These are phyloP conservation scores for Yamadazyma membranifaciens DNA, from an alignment of 1,139 yeast genomes.

Conservation along the genomic window DNA sequence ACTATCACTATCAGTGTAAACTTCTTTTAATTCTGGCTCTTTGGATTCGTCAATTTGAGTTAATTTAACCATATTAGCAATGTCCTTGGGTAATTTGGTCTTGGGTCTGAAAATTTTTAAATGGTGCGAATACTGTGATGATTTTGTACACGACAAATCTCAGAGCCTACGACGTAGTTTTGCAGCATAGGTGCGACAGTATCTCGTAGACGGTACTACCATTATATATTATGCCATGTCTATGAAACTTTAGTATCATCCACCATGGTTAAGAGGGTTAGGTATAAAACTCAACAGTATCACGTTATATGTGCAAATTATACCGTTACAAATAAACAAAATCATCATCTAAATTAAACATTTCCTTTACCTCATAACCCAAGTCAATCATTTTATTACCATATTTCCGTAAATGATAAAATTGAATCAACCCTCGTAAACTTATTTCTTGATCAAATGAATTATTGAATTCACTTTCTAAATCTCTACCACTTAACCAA, in stretches of 20 bases:
- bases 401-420: slow-evolving; percentile 67
- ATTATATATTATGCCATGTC: too few relatives aligned
- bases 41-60: slow-evolving; percentile 66
- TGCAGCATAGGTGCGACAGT: background rate
- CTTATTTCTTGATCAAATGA: slow-evolving; percentile 88
- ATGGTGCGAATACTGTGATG: slow-evolving; percentile 5
- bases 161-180: background rate
- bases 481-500: slow-evolving; percentile 87
- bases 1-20: slow-evolving; percentile 43
- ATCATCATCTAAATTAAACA: slow-evolving; percentile 15
- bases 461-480: slow-evolving; percentile 70
- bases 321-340: slow-evolving; percentile 12
- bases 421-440: slow-evolving; percentile 73
- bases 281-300: background rate
- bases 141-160: too few relatives aligned
- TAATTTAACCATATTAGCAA: slow-evolving; percentile 60
- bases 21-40: slow-evolving; percentile 30
- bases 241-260: background rate
- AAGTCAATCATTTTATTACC: slow-evolving; percentile 49
- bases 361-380: slow-evolving; percentile 45
- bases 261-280: too few relatives aligned
- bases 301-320: too few relatives aligned
- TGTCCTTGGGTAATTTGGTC: slow-evolving; percentile 1
- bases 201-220: too few relatives aligned
- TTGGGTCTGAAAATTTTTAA: slow-evolving; percentile 8